Evolutionary conservation across 345 rosid genomes (phyloP), one percentile per base, ranked within the genome.

Genomic region (Lumnitzera littorea): DNA sequence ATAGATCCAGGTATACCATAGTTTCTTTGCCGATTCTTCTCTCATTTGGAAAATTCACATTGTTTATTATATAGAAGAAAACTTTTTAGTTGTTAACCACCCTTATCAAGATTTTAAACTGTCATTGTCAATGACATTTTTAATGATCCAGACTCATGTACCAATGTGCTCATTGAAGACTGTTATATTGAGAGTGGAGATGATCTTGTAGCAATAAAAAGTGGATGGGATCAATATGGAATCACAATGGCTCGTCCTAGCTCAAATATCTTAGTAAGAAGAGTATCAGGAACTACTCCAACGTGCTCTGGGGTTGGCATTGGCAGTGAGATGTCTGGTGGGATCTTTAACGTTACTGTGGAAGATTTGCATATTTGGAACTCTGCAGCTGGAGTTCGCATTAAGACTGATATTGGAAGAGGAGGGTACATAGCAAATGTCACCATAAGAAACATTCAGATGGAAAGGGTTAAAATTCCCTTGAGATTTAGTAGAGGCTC

Each of bases 271-370:
- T 53, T 74, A 31, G 69, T 94, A 56, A 68, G 86, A 74, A 78
- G 95, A 73, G 67, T 94, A 61, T 86, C 96, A 0, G 99, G 99
- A 59, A 94, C 97, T 29, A 90, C 99, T 12, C 90, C 92, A 2
- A 90, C 95, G 56, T 90, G 99, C 48, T 94, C 99, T 12, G 99
- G 99, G 24, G 68, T 94, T 53, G 99, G 99, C 50, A 84, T 94
- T 11, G 99, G 99, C 31, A 94, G 97, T 27, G 97, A 94, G 77
- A 94, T 94, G 97, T 94, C 99, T 13, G 97, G 99, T 63, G 99
- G 99, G 48, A 77, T 88, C 43, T 83, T 66, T 51, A 86, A 94
- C 56, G 63, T 91, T 56, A 88, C 72, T 0, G 55, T 90, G 0
- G 84, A 94, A 72, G 85, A 83, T 56, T 61, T 94, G 73, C 89